A percentile compares a stretch with the other conserved stretches of the same genome.
These are phyloP conservation scores for Helianthus tuberosus DNA, from an alignment of 129 eudicot genomes.

Conservation along the genomic window DNA sequence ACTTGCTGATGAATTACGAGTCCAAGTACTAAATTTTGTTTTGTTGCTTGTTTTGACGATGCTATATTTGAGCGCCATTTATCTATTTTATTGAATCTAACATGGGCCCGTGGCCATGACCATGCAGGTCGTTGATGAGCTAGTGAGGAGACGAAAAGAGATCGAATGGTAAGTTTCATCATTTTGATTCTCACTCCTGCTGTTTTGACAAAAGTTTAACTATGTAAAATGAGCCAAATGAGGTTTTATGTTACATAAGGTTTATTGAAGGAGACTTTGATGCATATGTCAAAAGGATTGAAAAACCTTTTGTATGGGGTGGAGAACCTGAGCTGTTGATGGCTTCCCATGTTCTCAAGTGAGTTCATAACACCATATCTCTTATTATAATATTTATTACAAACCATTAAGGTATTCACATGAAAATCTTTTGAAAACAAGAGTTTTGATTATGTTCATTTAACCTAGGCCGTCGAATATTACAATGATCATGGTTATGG, in stretches of 20 bases:
- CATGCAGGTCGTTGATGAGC: constrained; percentile 51
- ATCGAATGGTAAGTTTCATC: constrained; percentile 52
- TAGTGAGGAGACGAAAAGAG: constrained; percentile 30
- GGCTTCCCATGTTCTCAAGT: constrained; percentile 84
- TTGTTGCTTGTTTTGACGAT: not conserved
- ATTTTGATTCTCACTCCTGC: not conserved
- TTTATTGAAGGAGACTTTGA: constrained; percentile 79
- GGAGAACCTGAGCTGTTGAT: constrained; percentile 84
- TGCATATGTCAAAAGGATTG: constrained; percentile 63
- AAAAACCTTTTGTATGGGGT: constrained; percentile 74
- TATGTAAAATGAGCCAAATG: not conserved
- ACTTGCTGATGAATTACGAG: constrained; percentile 69
- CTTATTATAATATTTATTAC: too few species aligned
- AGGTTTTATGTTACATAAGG: constrained; percentile 36
- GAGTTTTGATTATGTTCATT: not conserved
- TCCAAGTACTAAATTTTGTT: constrained; percentile 38
- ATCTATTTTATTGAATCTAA: not conserved
- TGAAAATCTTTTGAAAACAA: not conserved
- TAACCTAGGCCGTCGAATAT: too few species aligned
- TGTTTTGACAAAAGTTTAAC: too few species aligned
- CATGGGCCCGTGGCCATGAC: too few species aligned
- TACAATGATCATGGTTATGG: constrained; percentile 1
- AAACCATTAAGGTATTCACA: too few species aligned
- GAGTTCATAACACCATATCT: constrained; percentile 20
- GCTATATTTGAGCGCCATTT: not conserved